phyloP scores from a whole-genome alignment of 75 land plant genomes.

The Azolla pinnata region DNA sequence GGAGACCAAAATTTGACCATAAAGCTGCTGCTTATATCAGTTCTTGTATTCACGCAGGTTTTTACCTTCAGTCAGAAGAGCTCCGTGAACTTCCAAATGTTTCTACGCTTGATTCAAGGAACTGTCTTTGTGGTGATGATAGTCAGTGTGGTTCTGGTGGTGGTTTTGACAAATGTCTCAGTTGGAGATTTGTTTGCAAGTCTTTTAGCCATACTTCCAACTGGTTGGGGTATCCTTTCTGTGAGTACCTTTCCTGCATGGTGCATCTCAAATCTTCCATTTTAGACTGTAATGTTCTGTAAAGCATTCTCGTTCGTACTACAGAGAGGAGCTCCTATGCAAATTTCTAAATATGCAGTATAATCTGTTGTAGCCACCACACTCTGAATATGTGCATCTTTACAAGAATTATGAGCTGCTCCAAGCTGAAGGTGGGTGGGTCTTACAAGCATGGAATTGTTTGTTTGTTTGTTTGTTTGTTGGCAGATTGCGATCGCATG shows the following conservation, averaged over 20 bases:
- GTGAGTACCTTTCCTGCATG: constrained; percentile 32
- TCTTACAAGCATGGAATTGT: not conserved
- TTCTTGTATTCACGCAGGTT: constrained; percentile 31
- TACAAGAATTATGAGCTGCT: no score
- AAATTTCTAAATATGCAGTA: no score
- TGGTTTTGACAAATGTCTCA: constrained; percentile 39
- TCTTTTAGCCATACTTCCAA: constrained; percentile 75
- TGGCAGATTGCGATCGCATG: constrained; percentile 74
- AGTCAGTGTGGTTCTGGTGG: constrained; percentile 47
- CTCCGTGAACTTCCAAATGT: constrained; percentile 69
- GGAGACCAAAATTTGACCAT: no score
- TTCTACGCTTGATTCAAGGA: constrained; percentile 76
- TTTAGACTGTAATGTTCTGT: not conserved
- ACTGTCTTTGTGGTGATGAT: constrained; percentile 49
- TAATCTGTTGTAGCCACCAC: no score
- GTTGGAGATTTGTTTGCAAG: constrained; percentile 70
- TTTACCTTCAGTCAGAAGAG: constrained; percentile 90
- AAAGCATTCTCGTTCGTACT: not conserved
- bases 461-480: no score
- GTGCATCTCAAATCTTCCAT: not conserved
- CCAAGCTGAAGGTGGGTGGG: no score
- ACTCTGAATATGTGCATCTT: no score
- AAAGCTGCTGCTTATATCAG: not conserved
- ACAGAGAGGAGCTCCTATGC: no score
- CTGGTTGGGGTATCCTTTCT: constrained; percentile 87